A percentile compares a stretch with the other conserved stretches of the same genome.
phyloP scores from a whole-genome alignment of 2,329 filamentous ascomycete species.

The Talaromyces sp. region DNA sequence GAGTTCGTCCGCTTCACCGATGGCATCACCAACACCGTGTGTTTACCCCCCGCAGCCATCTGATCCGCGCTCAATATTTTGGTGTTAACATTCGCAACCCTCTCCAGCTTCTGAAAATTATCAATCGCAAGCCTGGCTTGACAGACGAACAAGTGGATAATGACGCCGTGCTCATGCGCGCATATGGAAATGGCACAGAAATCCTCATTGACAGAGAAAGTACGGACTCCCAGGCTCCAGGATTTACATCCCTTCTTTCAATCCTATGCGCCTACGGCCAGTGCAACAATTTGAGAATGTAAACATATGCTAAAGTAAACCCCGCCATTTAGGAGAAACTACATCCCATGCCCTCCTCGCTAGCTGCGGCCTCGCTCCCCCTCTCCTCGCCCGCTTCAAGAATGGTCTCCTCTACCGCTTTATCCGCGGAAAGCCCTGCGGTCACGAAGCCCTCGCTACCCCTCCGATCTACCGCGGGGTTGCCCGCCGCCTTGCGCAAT shows the following conservation, averaged over 20 bases:
- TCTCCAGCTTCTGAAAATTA: constrained; percentile 55
- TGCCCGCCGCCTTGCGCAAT: constrained; percentile 82
- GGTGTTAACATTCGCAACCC: constrained; percentile 23
- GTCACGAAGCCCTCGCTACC: constrained; percentile 76
- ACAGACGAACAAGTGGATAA: constrained; percentile 77
- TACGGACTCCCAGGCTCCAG: constrained; percentile 49
- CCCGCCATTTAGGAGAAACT: constrained; percentile 56
- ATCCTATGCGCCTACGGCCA: constrained; percentile 25
- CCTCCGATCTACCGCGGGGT: constrained; percentile 79
- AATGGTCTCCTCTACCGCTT: constrained; percentile 96
- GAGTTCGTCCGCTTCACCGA: constrained; percentile 93
- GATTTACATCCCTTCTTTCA: constrained; percentile 4
- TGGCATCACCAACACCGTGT: constrained; percentile 91
- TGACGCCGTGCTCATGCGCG: constrained; percentile 84
- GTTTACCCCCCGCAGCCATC: constrained; percentile 39
- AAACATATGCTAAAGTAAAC: constrained; percentile 40
- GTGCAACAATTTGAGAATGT: constrained; percentile 37
- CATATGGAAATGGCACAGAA: constrained; percentile 92
- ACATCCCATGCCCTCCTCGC: constrained; percentile 82
- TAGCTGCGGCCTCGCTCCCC: constrained; percentile 78
- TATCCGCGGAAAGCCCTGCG: constrained; percentile 78
- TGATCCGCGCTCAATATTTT: too few relatives aligned
- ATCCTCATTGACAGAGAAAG: constrained; percentile 94
- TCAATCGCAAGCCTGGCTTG: constrained; percentile 61
- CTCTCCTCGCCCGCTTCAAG: constrained; percentile 85